Evolutionary conservation across 768 basidiomycete species (phyloP).

Genomic region (Rhodosporidiobolus odoratus): DNA sequence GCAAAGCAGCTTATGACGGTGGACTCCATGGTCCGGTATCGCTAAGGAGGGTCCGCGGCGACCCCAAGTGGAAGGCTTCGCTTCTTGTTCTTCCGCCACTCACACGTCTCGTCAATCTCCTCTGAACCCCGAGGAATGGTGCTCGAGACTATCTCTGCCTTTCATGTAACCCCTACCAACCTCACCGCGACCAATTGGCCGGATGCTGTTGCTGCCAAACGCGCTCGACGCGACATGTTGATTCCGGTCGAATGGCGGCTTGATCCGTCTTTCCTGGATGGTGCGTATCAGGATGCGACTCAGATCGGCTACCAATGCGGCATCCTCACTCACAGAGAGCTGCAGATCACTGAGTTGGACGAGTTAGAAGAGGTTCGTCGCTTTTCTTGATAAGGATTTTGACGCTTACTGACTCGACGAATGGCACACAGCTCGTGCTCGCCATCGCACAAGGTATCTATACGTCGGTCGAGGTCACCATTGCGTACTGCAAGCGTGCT

Average conservation of each 20-base stretch:
- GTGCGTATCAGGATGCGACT: background rate
- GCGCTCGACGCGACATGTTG: background rate
- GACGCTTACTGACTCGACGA: no score
- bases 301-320: conserved; percentile 43
- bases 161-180: background rate
- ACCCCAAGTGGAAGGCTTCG: no score
- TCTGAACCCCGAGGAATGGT: no score
- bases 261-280: background rate
- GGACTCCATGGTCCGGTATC: no score
- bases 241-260: background rate
- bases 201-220: background rate
- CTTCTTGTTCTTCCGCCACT: no score
- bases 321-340: conserved; percentile 56
- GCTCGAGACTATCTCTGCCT: background rate
- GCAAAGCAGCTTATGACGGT: no score
- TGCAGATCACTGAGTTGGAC: conserved; percentile 59
- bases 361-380: conserved; percentile 58
- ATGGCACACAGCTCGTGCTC: background rate
- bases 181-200: background rate
- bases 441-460: conserved; percentile 48
- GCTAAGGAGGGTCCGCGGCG: no score
- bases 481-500: conserved; percentile 70
- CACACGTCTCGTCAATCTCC: no score
- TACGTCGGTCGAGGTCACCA: conserved; percentile 64
- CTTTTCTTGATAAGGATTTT: background rate